Evolutionary conservation across 192 early-diverging fungal genomes (phyloP).

Genomic region (Neocallimastix lanati): DNA sequence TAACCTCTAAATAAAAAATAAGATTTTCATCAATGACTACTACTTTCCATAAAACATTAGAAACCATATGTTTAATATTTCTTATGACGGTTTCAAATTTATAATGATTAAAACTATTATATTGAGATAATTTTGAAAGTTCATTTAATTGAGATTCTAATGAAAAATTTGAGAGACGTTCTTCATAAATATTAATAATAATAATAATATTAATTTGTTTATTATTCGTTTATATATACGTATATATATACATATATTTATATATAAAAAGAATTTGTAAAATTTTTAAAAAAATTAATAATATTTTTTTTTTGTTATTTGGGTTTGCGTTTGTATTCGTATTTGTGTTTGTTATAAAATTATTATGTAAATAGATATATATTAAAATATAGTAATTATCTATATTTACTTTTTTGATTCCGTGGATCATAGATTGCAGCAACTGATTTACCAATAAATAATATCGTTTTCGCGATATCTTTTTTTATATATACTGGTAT

Average conservation of each 20-base stretch:
- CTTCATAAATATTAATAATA: no score
- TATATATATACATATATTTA: no score
- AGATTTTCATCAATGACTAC: not conserved
- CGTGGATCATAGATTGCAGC: not conserved
- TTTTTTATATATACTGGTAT: not conserved
- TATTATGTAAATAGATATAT: no score
- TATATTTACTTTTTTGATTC: not conserved
- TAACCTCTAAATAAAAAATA: not conserved
- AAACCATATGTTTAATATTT: not conserved
- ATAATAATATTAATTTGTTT: no score
- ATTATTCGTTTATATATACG: no score
- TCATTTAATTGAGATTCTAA: not conserved
- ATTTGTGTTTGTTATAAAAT: no score
- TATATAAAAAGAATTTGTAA: no score
- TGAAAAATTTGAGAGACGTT: not conserved
- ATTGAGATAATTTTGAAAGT: not conserved
- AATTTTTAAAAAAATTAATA: no score
- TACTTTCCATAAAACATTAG: not conserved
- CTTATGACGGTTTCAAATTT: not conserved
- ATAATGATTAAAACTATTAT: not conserved
- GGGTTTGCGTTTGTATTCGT: no score
- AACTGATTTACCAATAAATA: not conserved
- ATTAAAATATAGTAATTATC: not conserved
- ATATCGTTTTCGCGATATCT: not conserved
- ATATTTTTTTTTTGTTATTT: no score